Base-by-base conservation (phyloP, 2,329 filamentous ascomycete species). In the Diaporthe caulivora region DNA sequence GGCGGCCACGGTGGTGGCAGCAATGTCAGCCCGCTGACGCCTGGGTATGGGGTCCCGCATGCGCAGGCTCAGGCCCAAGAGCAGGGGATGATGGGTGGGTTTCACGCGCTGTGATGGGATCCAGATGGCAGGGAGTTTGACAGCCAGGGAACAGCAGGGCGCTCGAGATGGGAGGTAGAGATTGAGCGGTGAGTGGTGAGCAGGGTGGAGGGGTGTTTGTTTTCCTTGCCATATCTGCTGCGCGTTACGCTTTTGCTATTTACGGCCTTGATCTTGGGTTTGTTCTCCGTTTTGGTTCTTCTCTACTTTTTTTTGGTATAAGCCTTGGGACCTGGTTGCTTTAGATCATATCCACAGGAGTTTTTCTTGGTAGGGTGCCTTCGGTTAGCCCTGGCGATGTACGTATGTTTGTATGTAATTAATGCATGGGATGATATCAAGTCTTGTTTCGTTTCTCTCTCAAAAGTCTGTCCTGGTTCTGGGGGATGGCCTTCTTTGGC, bases 1-100 rank as follows among this genome's bases (percentile, higher is more conserved):
- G 62, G 8, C 21, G 49, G 37, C 29, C 17, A n/a, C 18, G 21
- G 58, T 6, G 40, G 37, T 7, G 47, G 18, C 10, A 72, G 31
- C 21, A 70, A 73, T 2, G 37, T 73, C 57, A 75, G 73, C 67
- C 73, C 71, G 3, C 18, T 73, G 71, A 73, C 73, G 40, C 73
- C 71, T 6, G 51, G 40, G 13, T 73, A 57, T 31, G 72, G 65
- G 4, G 69, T 70, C 17, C 31, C 57, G 3, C 60, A 71, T 11
- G 21, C 42, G 3, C 62, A 57, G 44, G 21, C 40, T 2, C 70
- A 65, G 37, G 40, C 10, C 15, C 24, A 26, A 18, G 21, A 49
- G 31, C 55, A 54, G 57, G 64, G 64, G 9, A 26, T 47, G 21
- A 53, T 67, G 65, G 73, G 65, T 5, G 71, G 73, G 2, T 75